phyloP scores from a whole-genome alignment of 805 yeast genomes.

The Schizosaccharomyces osmophilus region DNA sequence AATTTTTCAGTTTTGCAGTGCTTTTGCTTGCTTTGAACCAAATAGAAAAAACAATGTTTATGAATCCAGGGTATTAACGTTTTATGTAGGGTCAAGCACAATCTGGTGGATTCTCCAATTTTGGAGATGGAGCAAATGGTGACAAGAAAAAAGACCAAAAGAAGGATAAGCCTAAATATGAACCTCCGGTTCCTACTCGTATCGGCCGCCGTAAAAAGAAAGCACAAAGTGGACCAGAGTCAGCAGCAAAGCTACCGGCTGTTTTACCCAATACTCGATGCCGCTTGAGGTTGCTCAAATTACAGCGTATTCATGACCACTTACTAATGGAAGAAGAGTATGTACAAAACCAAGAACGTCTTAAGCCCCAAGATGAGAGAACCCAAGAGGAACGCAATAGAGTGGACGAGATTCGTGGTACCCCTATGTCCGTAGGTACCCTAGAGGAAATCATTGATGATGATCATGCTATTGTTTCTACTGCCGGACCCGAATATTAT shows the following conservation, averaged over 20 bases:
- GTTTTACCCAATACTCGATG: constrained; percentile 87
- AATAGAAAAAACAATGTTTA: not conserved
- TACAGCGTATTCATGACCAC: constrained; percentile 93
- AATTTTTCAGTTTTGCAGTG: not conserved
- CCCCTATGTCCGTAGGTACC: constrained; percentile 89
- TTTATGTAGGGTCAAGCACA: constrained; percentile 14
- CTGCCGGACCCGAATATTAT: constrained; percentile 90
- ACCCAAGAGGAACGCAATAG: constrained; percentile 90
- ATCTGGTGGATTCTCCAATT: constrained; percentile 12
- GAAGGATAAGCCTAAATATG: constrained; percentile 75
- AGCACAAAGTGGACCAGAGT: constrained; percentile 47
- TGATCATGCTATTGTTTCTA: constrained; percentile 93
- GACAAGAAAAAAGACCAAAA: constrained; percentile 8
- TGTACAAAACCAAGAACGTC: constrained; percentile 77
- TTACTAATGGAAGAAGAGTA: constrained; percentile 75
- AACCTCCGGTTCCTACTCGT: constrained; percentile 90
- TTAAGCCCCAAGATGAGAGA: constrained; percentile 89
- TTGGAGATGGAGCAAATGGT: constrained; percentile 14
- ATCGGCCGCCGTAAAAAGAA: constrained; percentile 73
- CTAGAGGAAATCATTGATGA: constrained; percentile 93
- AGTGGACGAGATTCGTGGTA: constrained; percentile 84
- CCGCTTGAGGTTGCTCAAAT: constrained; percentile 64
- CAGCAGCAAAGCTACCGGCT: constrained; percentile 63
- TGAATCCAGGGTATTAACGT: not conserved
- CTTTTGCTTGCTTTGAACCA: not conserved